Evolutionary conservation across 345 rosid species (phyloP).

Genomic region (Brassica rapa): DNA sequence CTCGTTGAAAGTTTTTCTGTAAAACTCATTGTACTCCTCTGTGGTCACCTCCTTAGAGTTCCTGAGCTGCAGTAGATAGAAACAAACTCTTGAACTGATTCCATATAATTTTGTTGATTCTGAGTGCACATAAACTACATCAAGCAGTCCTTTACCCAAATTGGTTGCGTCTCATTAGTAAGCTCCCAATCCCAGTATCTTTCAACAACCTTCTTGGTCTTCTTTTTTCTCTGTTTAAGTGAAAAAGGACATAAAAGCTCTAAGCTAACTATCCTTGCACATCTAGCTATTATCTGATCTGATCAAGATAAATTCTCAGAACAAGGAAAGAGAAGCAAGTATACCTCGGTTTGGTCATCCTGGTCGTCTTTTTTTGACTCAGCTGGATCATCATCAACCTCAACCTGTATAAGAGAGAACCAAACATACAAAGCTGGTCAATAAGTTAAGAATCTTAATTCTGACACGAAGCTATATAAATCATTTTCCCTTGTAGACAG

Average conservation of each 20-base stretch:
- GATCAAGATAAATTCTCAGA: conserved; percentile 12
- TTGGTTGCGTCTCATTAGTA: conserved; percentile 91
- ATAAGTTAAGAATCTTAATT: background rate
- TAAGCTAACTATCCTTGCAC: conserved; percentile 13
- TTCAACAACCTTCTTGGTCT: conserved; percentile 89
- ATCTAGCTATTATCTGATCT: conserved; percentile 5
- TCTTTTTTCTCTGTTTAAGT: conserved; percentile 74
- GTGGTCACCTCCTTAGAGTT: conserved; percentile 89
- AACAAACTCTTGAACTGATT: conserved; percentile 9
- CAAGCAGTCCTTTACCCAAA: conserved; percentile 63
- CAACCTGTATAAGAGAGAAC: conserved; percentile 56
- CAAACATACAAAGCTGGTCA: background rate
- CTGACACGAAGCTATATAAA: background rate
- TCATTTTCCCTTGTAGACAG: background rate
- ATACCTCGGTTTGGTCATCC: conserved; percentile 65
- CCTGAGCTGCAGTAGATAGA: conserved; percentile 65
- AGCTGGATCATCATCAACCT: conserved; percentile 89
- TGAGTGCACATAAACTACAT: background rate
- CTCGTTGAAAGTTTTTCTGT: conserved; percentile 83
- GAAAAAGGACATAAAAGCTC: background rate
- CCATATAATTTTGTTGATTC: background rate
- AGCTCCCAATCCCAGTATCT: conserved; percentile 99
- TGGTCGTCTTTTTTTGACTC: conserved; percentile 65
- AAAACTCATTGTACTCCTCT: conserved; percentile 90
- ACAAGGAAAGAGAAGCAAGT: background rate